These are phyloP conservation scores for Sporobolomyces pararoseus DNA, from an alignment of 768 basidiomycete species.

Conservation along the genomic window DNA sequence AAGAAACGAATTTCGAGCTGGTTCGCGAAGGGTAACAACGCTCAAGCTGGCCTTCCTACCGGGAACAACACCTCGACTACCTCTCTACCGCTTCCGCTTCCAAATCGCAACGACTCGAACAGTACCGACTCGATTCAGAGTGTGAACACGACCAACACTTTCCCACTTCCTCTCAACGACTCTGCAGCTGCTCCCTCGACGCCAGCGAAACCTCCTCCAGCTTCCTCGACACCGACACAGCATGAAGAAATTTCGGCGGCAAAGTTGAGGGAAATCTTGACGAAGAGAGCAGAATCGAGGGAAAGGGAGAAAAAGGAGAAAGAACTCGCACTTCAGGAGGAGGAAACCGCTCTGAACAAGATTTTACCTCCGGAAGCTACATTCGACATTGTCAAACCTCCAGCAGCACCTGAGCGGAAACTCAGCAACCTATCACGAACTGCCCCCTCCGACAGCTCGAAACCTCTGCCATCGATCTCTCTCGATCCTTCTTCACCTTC, in stretches of 20 bases:
- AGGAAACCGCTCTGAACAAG: neutral
- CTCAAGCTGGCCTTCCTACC: neutral
- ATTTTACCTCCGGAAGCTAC: too few species aligned
- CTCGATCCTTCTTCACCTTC: neutral
- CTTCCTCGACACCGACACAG: neutral
- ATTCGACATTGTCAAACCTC: too few species aligned
- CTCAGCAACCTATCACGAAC: conserved; percentile 18
- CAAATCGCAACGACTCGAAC: neutral
- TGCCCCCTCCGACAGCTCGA: neutral
- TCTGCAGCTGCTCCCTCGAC: neutral
- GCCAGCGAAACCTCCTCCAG: neutral
- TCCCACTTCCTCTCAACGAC: conserved; percentile 4
- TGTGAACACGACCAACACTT: neutral
- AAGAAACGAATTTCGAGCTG: conserved; percentile 18
- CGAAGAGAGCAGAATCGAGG: conserved; percentile 24
- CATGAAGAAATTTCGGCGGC: conserved; percentile 17
- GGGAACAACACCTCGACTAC: neutral
- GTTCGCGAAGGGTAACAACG: conserved; percentile 16
- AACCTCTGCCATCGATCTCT: neutral
- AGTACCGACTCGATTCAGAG: neutral
- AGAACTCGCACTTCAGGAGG: neutral
- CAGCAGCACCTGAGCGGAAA: neutral
- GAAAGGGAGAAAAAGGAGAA: conserved; percentile 26
- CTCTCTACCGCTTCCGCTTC: neutral
- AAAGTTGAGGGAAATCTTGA: conserved; percentile 23